Base-by-base conservation (phyloP, 2,329 filamentous ascomycete species). In the Rutstroemia sydowiana region DNA sequence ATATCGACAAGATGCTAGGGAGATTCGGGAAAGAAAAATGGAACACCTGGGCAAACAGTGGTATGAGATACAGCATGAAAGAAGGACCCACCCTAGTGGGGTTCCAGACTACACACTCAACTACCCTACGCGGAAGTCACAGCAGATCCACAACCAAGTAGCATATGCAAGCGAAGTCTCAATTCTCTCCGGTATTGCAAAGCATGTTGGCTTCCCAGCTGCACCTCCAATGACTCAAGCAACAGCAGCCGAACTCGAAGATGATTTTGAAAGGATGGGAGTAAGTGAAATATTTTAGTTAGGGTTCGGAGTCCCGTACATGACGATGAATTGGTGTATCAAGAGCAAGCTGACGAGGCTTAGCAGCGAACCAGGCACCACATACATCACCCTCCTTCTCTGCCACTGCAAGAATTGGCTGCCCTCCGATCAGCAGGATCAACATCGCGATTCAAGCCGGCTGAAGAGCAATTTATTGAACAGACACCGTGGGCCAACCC, bases 101-200 rank as follows among this genome's bases (percentile, higher is more conserved):
- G 81, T 91, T 58, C 83, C 87, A 37, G 88, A 93, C 61, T 95
- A 87, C 65, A 84, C 85, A 52, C 80, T 95, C 60, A 81, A 85
- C 49, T 95, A 95, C 65, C 87, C 89, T 7, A 81, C 84, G 46
- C 84, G 85, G 57, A 81, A 84, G 55, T 79, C 84, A 26, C 85
- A 91, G 62, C 88, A 92, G 63, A 79, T 95, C 55, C 78, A 82
- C 56, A 87, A 96, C 57, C 91, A 95, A 61, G 79, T 90, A 45
- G 87, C 91, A 43, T 97, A 97, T 72, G 97, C 95, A 67, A 87
- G 86, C 59, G 93, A 98, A 67, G 91, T 98, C 4, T 95, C 91
- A 0, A 82, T 96, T 26, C 73, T 98, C 52, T 85, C 91, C 5
- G 92, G 92, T 34, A 77, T 97, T 47, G 91, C 92, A 32, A 97